Base-by-base conservation (phyloP, 2,329 filamentous ascomycete species). In the Aspergillus awamori region DNA sequence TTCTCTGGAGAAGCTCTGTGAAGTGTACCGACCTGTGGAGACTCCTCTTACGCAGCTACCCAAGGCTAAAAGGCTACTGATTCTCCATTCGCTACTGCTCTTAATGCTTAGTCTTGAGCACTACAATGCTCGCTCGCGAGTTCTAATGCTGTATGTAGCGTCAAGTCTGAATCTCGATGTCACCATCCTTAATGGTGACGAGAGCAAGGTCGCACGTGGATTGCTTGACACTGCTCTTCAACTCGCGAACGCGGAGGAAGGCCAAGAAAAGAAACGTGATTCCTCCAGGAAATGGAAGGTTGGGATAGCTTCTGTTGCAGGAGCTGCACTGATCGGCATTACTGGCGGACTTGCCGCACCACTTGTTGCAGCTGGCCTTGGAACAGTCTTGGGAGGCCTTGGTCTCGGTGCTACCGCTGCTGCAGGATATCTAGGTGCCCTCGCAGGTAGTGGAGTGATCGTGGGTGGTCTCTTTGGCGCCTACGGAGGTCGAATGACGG, bases 391-490 rank as follows among this genome's bases (percentile, higher is more conserved):
- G 79, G 88, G 89, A 24, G 92, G 92, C 0, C 77, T 91, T 10
- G 92, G 92, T 2, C 82, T 97, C 1, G 88, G 89, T 17, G 84
- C 88, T 1, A 88, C 88, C 2, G 87, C 89, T 22, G 89, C 92
- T 10, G 92, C 93, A 20, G 87, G 87, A 1, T 87, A 97, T 57
- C 80, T 98, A 0, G 94, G 93, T 10, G 84, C 88, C 17, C 83
- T 97, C 70, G 90, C 92, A 2, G 89, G 93, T 39, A 95, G 90
- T 63, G 86, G 89, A 5, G 85, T 95, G 15, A 81, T 93, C 45
- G 89, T 97, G 30, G 94, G 93, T 15, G 87, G 90, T 39, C 80
- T 98, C 41, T 97, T 98, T 71, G 95, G 95, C 8, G 91, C 95
- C n/a, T 97, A 96, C 72, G 91, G 91, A 47, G 88, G 89, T 1